Evolutionary conservation across 805 yeast species (phyloP), one percentile per base, ranked within the genome.

Genomic region (Saccharomycopsis guyanensis): DNA sequence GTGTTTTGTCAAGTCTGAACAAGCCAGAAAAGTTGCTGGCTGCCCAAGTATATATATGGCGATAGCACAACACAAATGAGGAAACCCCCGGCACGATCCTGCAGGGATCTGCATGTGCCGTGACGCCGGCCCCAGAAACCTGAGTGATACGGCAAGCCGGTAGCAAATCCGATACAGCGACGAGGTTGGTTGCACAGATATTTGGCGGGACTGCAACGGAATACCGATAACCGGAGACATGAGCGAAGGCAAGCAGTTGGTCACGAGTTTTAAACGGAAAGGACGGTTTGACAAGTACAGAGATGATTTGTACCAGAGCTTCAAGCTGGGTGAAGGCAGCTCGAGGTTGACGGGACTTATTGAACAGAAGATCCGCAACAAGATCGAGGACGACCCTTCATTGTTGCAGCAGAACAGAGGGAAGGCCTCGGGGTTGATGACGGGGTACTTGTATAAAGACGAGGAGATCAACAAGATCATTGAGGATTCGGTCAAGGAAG

Each of bases 281-380:
- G 53, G 53, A 13, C 38, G 37, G 20, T 50, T 50, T 35, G 53
- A 50, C 37, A 36, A 33, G 12, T 24, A 40, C 32, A 33, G 53
- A 12, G 31, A 47, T 12, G 25, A 37, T 3, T 24, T 50, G 8
- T 50, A 47, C 29, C 33, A 20, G 13, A 22, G 27, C 2, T 46
- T 46, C 32, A 40, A 40, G 37, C 4, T n/a, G 10, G 22, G 40
- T 13, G 25, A 32, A 5, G 6, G 35, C 10, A 4, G 29, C 18
- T 19, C 15, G n/a, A 8, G 3, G 16, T 15, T 40, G 8, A n/a
- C 29, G 19, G 7, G 7, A 7, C n/a, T 44, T 3, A 31, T 39
- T 16, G 22, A 45, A 8, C 43, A 44, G 8, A 43, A 47, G 15
- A 48, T 48, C 29, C 25, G 12, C 6, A 20, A 29, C n/a, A 45